These are phyloP conservation scores for Syzygium aqueum DNA, from an alignment of 345 rosid species.

Conservation along the genomic window DNA sequence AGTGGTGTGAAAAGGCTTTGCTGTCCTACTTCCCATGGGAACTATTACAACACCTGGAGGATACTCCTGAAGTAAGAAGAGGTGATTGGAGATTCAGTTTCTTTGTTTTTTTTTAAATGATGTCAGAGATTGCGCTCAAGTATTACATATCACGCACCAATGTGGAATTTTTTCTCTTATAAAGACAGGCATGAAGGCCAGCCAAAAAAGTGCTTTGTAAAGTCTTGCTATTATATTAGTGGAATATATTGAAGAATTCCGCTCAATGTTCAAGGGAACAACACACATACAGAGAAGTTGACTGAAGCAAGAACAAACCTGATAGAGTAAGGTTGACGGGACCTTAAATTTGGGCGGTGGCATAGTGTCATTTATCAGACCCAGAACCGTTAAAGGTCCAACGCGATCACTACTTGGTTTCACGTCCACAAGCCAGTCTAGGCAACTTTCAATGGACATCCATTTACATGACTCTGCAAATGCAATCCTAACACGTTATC, in stretches of 20 bases:
- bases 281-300: not conserved
- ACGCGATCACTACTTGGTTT: conserved; percentile 56
- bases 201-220: not conserved
- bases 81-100: not conserved
- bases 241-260: not conserved
- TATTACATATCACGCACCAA: not conserved
- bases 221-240: not conserved
- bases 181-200: not conserved
- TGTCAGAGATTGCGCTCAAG: not conserved
- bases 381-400: conserved; percentile 45
- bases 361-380: conserved; percentile 35
- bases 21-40: conserved; percentile 75
- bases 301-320: conserved; percentile 26
- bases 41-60: conserved; percentile 74
- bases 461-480: conserved; percentile 55
- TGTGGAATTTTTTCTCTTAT: not conserved
- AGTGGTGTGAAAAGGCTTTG: conserved; percentile 66
- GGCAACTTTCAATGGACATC: conserved; percentile 55
- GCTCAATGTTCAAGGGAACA: not conserved
- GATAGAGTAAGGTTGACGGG: conserved; percentile 35
- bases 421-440: conserved; percentile 36
- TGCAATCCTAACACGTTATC: not conserved
- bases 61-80: conserved; percentile 51
- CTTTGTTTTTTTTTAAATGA: not conserved
- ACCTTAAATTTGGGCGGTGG: conserved; percentile 25